Base-by-base conservation (phyloP, 495 filamentous ascomycete species). In the Daldinia concentrica region DNA sequence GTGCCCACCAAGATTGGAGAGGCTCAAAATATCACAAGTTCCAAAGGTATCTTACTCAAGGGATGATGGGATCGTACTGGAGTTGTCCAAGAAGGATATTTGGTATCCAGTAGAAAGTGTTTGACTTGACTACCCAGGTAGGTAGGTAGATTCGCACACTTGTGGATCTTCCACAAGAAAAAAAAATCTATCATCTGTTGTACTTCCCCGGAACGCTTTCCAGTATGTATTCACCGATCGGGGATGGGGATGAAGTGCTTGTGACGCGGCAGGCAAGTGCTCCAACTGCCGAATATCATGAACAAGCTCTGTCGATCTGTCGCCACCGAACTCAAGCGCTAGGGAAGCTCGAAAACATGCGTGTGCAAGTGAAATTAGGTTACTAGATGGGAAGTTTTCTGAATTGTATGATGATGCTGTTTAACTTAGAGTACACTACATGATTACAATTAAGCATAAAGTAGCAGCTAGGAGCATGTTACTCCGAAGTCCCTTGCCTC, bases 191-290 rank as follows among this genome's bases (percentile, higher is more conserved):
- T 65, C 71, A 66, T 29, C 32, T 65, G 62, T 50, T 59, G 66
- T 66, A 57, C 62, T 36, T 64, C 64, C 30, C 36, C 62, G 65
- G 66, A 58, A 51, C 32, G 19, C 57, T 54, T 45, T 52, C 12
- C 43, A 34, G 45, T 73, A 69, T 73, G 45, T 73, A 69, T 73
- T 69, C 65, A 66, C 71, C 71, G 71, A 69, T 68, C 71, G 71
- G 71, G 54, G 62, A 58, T 59, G 65, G 52, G 54, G 39, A 45
- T 29, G 70, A 48, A 51, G 51, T 22, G 34, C 26, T 62, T 66
- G 71, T 73, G 65, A 66, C 26, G 66, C 62, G 51, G 58, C 41
- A 57, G 45, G 57, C 62, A 41, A 51, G 41, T 41, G 27, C 58
- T 48, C 57, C 32, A 66, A 66, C 62, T 69, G 51, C 71, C 65